Evolutionary conservation across 2,329 filamentous ascomycete species (phyloP), one percentile per base, ranked within the genome.

Genomic region (Kalaharituber pfeilii): DNA sequence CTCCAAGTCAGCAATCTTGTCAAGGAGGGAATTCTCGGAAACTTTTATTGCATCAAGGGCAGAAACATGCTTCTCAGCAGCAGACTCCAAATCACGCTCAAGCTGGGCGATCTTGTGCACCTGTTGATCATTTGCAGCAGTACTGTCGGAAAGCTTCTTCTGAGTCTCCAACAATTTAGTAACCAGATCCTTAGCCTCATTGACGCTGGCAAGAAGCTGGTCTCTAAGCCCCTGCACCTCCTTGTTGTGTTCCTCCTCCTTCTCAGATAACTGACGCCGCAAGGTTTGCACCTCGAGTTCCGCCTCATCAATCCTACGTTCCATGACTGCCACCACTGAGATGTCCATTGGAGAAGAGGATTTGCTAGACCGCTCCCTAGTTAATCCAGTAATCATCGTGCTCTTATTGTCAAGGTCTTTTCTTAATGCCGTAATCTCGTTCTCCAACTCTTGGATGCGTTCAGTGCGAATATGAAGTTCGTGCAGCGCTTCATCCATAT

Each of bases 351-450:
- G 84, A 24, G 84, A 83, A 2, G 75, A 63, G 39, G 59, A 59
- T 44, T 64, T 64, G 45, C 63, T 64, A 52, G 47, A 51, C 56
- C 93, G 77, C 69, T 98, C 93, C 53, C 91, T 82, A 2, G 91
- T 94, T 59, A 98, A 74, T 5, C 91, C 91, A 27, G 86, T 86
- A 62, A 98, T 96, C 65, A 98, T 88, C 27, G 86, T 85, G 73
- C 89, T 87, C 76, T 98, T 98, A 59, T 78, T 81, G 66, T 98
- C 91, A 82, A 96, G 94, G 68, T 98, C 91, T 71, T 87, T 94
- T 72, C 86, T 91, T 22, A 87, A 79, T 3, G 79, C 81, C 25
- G 80, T 73, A 54, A 95, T 78, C 62, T 94, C 89, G 5, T 80
- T 80, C 68, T 98, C 91, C 13, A 98, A 74, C 63, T 88, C 81